Evolutionary conservation across 2,329 filamentous ascomycete genomes (phyloP), one percentile per base, ranked within the genome.

Genomic region (Raffaelea arxii): DNA sequence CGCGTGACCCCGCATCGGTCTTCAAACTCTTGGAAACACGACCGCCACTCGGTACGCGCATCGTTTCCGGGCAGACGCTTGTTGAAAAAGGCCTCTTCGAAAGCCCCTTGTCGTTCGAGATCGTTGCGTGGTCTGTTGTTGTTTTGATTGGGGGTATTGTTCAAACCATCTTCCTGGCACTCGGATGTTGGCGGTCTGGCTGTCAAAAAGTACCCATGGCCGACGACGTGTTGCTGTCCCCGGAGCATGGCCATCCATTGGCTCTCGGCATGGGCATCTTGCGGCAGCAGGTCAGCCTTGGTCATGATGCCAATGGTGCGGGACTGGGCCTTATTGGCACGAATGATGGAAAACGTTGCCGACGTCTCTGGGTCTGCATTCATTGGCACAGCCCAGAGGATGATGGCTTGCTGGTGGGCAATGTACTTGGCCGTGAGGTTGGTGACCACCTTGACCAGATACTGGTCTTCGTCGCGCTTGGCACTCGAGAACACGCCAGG

Each of bases 401-500:
- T 82, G 23, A 94, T 78, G 4, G 86, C 82, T 2, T 83, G 80
- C 0, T 75, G 63, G 3, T 86, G 76, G 0, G 69, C 64, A 4
- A 94, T 81, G 53, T 94, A 94, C 1, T 79, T 69, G 2, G 69
- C 72, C 0, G 87, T 80, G 0, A 95, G 59, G 18, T 84, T 84
- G 43, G 80, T 72, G 0, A 94, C 84, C 0, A 92, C 78, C 0
- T 73, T 68, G 12, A 90, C 82, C 0, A 91, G 67, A 47, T 85
- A 85, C 10, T 75, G 70, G 16, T 90, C 80, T 3, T 77, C 69
- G 7, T 75, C 74, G 7, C 79, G 70, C 2, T 79, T 77, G 0
- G 82, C 74, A 7, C 82, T 82, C 19, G 80, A 78, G 51, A 94
- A 91, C 0, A 94, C 79, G 0, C 89, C 89, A 0, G 89, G 89